Conservation (phyloP, 345 rosid genomes). For the Cochlearia excelsa region DNA sequence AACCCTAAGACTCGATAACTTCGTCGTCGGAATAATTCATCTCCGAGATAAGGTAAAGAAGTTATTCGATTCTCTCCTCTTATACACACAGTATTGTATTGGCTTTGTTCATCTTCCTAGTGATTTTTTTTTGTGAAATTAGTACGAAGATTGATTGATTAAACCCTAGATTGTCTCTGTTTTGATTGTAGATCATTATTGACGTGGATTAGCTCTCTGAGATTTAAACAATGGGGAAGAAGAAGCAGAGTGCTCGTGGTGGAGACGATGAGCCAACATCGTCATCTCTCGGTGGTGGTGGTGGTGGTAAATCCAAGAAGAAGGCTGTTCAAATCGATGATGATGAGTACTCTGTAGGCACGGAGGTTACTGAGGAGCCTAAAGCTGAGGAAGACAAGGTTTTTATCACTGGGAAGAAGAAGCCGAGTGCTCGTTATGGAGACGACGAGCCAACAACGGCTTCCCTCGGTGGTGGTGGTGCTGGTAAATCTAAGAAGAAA, state of each 20-base stretch:
- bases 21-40: too few species aligned
- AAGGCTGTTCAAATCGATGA: slow-evolving; percentile 65
- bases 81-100: too few species aligned
- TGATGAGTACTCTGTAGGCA: slow-evolving; percentile 71
- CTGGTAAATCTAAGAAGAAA: slow-evolving; percentile 74
- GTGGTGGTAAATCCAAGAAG: slow-evolving; percentile 67
- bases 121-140: too few species aligned
- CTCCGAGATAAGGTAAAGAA: too few species aligned
- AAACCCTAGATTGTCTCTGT: too few species aligned
- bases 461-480: slow-evolving; percentile 39
- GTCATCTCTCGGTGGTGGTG: slow-evolving; percentile 43
- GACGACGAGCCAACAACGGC: slow-evolving; percentile 44
- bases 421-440: slow-evolving; percentile 53
- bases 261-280: slow-evolving; percentile 54
- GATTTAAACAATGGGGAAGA: slow-evolving; percentile 54
- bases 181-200: too few species aligned
- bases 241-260: slow-evolving; percentile 57
- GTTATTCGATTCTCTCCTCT: too few species aligned
- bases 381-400: slow-evolving; percentile 44
- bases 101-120: too few species aligned
- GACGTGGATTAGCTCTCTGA: not conserved
- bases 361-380: slow-evolving; percentile 55
- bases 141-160: too few species aligned
- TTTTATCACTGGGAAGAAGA: slow-evolving; percentile 53
- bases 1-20: too few species aligned